A percentile compares a stretch with the other conserved stretches of the same genome.
phyloP scores from a whole-genome alignment of 768 basidiomycete genomes.

The button mushroom (Agaricus bisporus) region DNA sequence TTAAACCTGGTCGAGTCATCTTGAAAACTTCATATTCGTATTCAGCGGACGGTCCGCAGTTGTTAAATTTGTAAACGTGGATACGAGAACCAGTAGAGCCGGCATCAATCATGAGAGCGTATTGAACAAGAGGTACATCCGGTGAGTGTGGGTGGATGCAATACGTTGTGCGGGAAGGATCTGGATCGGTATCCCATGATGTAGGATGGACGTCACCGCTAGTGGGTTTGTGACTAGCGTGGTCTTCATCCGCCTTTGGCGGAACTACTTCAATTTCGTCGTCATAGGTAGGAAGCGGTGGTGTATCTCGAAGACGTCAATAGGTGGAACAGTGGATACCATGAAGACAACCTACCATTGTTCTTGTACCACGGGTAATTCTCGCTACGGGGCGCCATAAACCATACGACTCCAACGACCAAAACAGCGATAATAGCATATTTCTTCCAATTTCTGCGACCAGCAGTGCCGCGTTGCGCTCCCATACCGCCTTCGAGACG shows the following conservation, averaged over 20 bases:
- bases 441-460: conserved; percentile 56
- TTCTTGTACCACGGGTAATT: conserved; percentile 13
- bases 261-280: conserved; percentile 1
- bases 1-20: conserved; percentile 76
- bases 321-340: conserved; percentile 10
- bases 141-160: conserved; percentile 55
- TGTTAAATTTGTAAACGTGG: conserved; percentile 98
- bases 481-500: conserved; percentile 59
- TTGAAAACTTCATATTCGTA: conserved; percentile 95
- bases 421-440: conserved; percentile 53
- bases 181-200: conserved; percentile 68
- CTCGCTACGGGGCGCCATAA: conserved; percentile 50
- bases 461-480: conserved; percentile 26
- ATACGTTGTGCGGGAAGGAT: conserved; percentile 65
- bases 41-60: conserved; percentile 66
- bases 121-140: conserved; percentile 66
- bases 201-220: conserved; percentile 29
- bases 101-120: conserved; percentile 96
- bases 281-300: background rate
- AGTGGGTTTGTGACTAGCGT: conserved; percentile 8
- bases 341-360: conserved; percentile 18
- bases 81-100: conserved; percentile 97
- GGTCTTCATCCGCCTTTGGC: conserved; percentile 3
- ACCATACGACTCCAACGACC: conserved; percentile 56
- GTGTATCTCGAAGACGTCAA: background rate